Evolutionary conservation across 1,139 yeast species (phyloP), one percentile per base, ranked within the genome.

Genomic region (Candida sojae): DNA sequence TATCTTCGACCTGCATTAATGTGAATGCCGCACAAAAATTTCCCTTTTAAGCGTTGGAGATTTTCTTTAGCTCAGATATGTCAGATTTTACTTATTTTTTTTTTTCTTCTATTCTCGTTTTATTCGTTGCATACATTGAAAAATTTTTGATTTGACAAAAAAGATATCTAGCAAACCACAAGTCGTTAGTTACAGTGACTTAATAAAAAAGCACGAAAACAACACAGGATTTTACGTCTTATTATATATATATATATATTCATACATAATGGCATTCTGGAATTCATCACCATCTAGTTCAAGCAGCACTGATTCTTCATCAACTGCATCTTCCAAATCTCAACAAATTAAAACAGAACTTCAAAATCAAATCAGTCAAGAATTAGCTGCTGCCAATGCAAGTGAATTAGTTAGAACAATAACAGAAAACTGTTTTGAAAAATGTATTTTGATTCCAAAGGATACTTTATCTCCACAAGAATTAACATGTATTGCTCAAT

Each of bases 311-410:
- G 53, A 65, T n/a, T 46, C 69, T 21, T 49, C 66, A 11, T 49
- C 62, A 7, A 57, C 54, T 10, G 44, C 47, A 12, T 23, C 35
- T 12, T 12, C 42, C 2, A 48, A 60, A 43, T 60, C 68, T 5
- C 66, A 60, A 47, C 63, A 65, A 47, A 54, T 71, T 46, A 85
- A 85, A 62, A 77, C 77, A 42, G 83, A 85, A 61, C 72, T 90
- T 50, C 88, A 88, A 64, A 75, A 77, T 34, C 91, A 87, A 62
- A 84, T 91, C 53, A 74, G 85, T 38, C 90, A 85, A 63, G 97
- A 91, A 63, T 74, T 91, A 53, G 97, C 96, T 1, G 82, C 90
- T 30, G 93, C 91, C 25, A 89, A 90, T 67, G 97, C 96, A 36
- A 85, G 95, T 4, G 93, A 89, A 61, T 74, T 91, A 50, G 96